These are phyloP conservation scores for Kazachstania taianensis DNA, from an alignment of 805 yeast species.

Conservation along the genomic window DNA sequence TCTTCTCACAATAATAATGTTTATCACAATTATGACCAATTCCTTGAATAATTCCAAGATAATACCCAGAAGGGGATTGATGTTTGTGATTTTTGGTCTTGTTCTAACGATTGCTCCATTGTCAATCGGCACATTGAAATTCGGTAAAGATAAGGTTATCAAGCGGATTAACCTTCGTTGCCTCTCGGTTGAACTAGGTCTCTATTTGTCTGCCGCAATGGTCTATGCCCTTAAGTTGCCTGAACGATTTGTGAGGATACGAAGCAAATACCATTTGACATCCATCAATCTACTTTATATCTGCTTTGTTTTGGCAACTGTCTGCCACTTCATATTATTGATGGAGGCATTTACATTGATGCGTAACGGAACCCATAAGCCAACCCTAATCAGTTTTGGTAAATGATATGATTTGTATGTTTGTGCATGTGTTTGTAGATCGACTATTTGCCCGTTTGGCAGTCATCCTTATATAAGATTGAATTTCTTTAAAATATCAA, in stretches of 20 bases:
- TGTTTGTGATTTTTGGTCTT: conserved; percentile 58
- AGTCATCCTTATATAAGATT: neutral
- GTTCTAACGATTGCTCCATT: conserved; percentile 58
- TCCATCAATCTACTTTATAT: conserved; percentile 63
- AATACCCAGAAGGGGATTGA: conserved; percentile 48
- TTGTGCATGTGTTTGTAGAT: too few relatives aligned
- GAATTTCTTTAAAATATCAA: neutral
- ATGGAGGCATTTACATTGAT: conserved; percentile 38
- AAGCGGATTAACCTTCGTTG: conserved; percentile 44
- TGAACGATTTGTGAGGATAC: conserved; percentile 40
- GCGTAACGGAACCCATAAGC: conserved; percentile 19
- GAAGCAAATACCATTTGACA: conserved; percentile 37
- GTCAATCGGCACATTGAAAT: conserved; percentile 38
- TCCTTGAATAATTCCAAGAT: conserved; percentile 47
- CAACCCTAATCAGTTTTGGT: conserved; percentile 10
- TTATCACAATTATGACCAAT: conserved; percentile 49
- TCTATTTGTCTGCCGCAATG: conserved; percentile 63
- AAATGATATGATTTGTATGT: too few relatives aligned
- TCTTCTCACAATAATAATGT: conserved; percentile 46
- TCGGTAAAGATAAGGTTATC: conserved; percentile 40
- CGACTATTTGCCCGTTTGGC: conserved; percentile 1
- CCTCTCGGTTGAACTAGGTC: conserved; percentile 52
- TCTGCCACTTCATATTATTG: conserved; percentile 57
- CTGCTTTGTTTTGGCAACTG: conserved; percentile 60
- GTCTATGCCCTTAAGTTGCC: conserved; percentile 68